Conservation (phyloP, 805 yeast species). For the Sungouiella blattae region DNA sequence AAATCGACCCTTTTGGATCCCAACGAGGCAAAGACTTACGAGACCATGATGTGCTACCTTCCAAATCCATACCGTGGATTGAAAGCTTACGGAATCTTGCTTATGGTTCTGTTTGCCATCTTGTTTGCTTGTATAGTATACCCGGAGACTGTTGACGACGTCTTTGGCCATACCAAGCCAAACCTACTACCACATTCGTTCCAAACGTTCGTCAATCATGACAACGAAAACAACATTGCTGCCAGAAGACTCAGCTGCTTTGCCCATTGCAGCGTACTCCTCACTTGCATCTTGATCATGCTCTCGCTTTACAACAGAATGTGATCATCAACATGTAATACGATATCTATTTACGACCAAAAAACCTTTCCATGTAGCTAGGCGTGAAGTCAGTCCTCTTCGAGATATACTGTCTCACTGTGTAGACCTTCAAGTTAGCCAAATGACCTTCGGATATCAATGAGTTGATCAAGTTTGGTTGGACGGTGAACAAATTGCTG, state of each 20-base stretch:
- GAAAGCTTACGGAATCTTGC: conserved; percentile 12
- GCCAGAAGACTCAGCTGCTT: not conserved
- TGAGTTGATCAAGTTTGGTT: conserved; percentile 72
- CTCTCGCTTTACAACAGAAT: conserved; percentile 7
- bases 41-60: conserved; percentile 52
- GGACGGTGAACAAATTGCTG: conserved; percentile 81
- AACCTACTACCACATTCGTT: not conserved
- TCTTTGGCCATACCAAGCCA: not conserved
- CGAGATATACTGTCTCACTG: conserved; percentile 62
- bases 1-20: conserved; percentile 1
- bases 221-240: not conserved
- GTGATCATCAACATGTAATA: conserved; percentile 3
- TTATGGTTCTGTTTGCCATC: conserved; percentile 7
- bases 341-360: conserved; percentile 27
- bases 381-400: conserved; percentile 69
- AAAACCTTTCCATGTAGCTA: conserved; percentile 45
- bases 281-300: conserved; percentile 2
- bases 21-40: conserved; percentile 16
- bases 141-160: not conserved
- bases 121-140: conserved; percentile 7
- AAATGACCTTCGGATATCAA: conserved; percentile 79
- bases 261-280: conserved; percentile 2
- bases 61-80: conserved; percentile 48
- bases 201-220: not conserved
- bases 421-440: conserved; percentile 56